Conservation (phyloP, 2,329 filamentous ascomycete species). For the Penicillium paneum region DNA sequence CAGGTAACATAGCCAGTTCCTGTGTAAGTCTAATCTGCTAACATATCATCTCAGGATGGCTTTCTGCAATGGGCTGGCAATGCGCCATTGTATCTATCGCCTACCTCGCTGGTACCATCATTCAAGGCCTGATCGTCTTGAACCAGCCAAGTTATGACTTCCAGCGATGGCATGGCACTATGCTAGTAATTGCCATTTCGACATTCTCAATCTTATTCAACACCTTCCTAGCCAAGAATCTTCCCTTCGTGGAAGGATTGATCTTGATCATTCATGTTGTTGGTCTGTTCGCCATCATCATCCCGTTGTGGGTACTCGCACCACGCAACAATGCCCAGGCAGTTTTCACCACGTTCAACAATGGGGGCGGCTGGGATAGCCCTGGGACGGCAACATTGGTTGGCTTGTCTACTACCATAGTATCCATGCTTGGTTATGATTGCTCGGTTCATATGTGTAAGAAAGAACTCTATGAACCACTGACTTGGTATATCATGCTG, state of each 20-base stretch:
- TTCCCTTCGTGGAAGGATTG: slow-evolving; percentile 40
- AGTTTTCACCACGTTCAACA: slow-evolving; percentile 43
- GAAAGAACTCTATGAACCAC: slow-evolving; percentile 6
- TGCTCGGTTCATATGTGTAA: slow-evolving; percentile 48
- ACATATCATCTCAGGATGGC: slow-evolving; percentile 36
- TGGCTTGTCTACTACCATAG: slow-evolving; percentile 41
- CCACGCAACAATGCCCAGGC: slow-evolving; percentile 36
- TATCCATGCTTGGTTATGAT: slow-evolving; percentile 43
- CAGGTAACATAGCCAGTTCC: slow-evolving; percentile 28
- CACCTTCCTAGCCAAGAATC: slow-evolving; percentile 39
- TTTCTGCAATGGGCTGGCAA: slow-evolving; percentile 47
- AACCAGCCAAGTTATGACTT: slow-evolving; percentile 43
- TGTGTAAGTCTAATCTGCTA: neutral
- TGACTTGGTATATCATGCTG: neutral
- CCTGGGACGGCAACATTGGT: slow-evolving; percentile 41
- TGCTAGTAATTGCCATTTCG: slow-evolving; percentile 43
- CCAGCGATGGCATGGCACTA: slow-evolving; percentile 45
- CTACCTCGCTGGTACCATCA: slow-evolving; percentile 45
- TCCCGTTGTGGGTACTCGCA: slow-evolving; percentile 43
- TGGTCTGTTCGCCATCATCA: slow-evolving; percentile 44
- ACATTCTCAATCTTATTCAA: slow-evolving; percentile 43
- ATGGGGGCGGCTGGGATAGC: slow-evolving; percentile 42
- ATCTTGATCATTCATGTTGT: slow-evolving; percentile 44
- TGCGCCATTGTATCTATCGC: slow-evolving; percentile 44
- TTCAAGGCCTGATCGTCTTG: slow-evolving; percentile 47